Conservation (phyloP, 1,284 basidiomycete species). For the Athelia sp. region DNA sequence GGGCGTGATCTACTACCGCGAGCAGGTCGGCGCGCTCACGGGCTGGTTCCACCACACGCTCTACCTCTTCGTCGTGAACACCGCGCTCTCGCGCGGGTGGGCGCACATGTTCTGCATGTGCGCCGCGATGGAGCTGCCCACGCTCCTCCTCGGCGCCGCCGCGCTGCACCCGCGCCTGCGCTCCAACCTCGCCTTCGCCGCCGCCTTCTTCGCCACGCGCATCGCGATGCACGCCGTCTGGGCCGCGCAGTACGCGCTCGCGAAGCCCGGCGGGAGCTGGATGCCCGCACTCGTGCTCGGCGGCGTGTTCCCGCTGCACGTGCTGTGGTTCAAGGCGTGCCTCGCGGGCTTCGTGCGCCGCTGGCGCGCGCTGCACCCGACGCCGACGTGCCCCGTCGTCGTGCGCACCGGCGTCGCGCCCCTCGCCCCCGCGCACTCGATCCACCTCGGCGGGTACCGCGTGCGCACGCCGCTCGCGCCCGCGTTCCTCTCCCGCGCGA, state of each 20-base stretch:
- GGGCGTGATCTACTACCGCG: constrained; percentile 34
- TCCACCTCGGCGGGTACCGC: not conserved
- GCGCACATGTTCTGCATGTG: constrained; percentile 43
- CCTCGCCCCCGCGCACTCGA: too few species aligned
- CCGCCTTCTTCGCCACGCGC: constrained; percentile 48
- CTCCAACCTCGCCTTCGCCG: constrained; percentile 46
- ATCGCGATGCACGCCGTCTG: constrained; percentile 45
- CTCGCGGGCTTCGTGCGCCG: constrained; percentile 41
- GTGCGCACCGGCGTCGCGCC: too few species aligned
- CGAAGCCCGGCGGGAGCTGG: constrained; percentile 29
- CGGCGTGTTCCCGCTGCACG: constrained; percentile 45
- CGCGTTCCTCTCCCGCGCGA: not conserved
- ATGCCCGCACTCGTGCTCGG: constrained; percentile 36
- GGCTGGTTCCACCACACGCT: constrained; percentile 59
- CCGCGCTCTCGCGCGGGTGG: constrained; percentile 33
- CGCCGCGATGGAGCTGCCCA: constrained; percentile 58
- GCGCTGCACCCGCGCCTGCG: constrained; percentile 41
- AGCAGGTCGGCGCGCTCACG: constrained; percentile 43
- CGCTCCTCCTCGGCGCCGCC: constrained; percentile 47
- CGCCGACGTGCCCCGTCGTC: not conserved
- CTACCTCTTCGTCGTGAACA: constrained; percentile 45
- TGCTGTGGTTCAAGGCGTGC: constrained; percentile 49
- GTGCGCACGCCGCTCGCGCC: not conserved
- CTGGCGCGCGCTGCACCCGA: not conserved
- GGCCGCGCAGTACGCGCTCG: constrained; percentile 27